Evolutionary conservation across 352 stramenopile species (phyloP).

Genomic region (Pseudoperonospora humuli): DNA sequence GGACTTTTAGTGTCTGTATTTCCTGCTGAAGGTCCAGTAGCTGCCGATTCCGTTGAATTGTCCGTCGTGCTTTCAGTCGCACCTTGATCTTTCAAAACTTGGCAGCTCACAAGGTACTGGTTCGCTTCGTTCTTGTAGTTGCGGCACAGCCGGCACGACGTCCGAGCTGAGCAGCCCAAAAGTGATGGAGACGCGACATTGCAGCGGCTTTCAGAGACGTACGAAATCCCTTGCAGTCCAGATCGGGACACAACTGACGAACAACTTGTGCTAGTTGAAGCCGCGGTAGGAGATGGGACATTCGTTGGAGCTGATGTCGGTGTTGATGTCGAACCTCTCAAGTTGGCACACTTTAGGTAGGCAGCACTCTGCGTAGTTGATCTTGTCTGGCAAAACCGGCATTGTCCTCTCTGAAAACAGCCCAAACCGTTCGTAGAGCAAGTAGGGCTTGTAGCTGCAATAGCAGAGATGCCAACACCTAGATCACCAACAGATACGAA

Average conservation of each 20-base stretch:
- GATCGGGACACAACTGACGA: constrained; percentile 18
- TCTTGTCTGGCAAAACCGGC: constrained; percentile 35
- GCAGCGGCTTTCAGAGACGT: constrained; percentile 34
- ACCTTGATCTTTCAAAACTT: constrained; percentile 28
- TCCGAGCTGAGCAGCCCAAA: constrained; percentile 34
- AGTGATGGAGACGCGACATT: constrained; percentile 19
- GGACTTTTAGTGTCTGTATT: too few relatives aligned
- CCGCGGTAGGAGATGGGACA: constrained; percentile 10
- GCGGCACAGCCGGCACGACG: constrained; percentile 46
- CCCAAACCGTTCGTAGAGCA: constrained; percentile 23
- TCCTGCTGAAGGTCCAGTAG: too few relatives aligned
- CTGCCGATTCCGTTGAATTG: neutral
- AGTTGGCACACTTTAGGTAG: constrained; percentile 18
- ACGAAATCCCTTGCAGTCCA: constrained; percentile 35
- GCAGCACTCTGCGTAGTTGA: constrained; percentile 16
- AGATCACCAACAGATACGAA: constrained; percentile 22
- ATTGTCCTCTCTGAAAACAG: constrained; percentile 18
- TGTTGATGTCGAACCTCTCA: too few relatives aligned
- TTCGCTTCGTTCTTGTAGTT: constrained; percentile 53
- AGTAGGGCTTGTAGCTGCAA: constrained; percentile 10
- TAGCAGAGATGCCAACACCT: constrained; percentile 22
- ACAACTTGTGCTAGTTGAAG: constrained; percentile 23
- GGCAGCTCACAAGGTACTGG: constrained; percentile 47
- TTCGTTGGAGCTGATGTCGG: too few relatives aligned
- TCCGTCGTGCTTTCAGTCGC: constrained; percentile 4